phyloP scores from a whole-genome alignment of 2,329 filamentous ascomycete species.

The Gliomastix tumulicola region DNA sequence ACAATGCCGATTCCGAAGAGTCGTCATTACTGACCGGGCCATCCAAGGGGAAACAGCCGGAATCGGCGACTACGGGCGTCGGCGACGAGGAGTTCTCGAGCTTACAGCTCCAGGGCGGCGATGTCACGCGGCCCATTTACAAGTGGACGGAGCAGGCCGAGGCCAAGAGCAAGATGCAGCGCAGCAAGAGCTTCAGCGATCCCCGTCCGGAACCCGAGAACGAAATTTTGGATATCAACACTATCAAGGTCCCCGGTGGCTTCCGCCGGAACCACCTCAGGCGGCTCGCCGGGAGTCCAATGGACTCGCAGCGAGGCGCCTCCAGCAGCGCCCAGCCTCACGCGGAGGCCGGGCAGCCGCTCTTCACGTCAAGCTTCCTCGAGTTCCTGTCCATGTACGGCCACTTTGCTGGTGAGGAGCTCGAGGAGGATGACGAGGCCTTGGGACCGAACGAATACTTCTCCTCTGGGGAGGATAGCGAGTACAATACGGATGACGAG shows the following conservation, averaged over 20 bases:
- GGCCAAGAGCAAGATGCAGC: constrained; percentile 57
- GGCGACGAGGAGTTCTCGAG: constrained; percentile 87
- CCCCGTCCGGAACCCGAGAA: constrained; percentile 72
- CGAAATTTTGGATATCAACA: constrained; percentile 76
- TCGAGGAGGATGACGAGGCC: constrained; percentile 93
- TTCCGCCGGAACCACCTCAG: constrained; percentile 88
- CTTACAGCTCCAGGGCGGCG: constrained; percentile 84
- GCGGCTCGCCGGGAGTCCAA: constrained; percentile 61
- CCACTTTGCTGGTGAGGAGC: constrained; percentile 93
- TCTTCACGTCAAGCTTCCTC: constrained; percentile 88
- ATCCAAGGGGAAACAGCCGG: constrained; percentile 47
- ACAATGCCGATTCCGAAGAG: constrained; percentile 37
- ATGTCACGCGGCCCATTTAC: constrained; percentile 92
- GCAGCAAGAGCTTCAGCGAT: constrained; percentile 84
- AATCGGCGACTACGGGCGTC: constrained; percentile 25
- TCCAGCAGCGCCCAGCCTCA: constrained; percentile 15
- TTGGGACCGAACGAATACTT: constrained; percentile 88
- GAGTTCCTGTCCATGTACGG: constrained; percentile 94
- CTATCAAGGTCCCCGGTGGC: constrained; percentile 88
- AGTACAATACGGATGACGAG: constrained; percentile 56
- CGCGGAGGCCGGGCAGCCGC: constrained; percentile 31
- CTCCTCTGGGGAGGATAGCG: constrained; percentile 65
- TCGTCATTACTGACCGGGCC: constrained; percentile 30
- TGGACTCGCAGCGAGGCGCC: constrained; percentile 3
- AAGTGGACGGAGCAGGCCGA: constrained; percentile 91